A percentile compares a stretch with the other conserved stretches of the same genome.
Evolutionary conservation across 306 rosid species (phyloP).

Genomic region (Rosa chinensis): DNA sequence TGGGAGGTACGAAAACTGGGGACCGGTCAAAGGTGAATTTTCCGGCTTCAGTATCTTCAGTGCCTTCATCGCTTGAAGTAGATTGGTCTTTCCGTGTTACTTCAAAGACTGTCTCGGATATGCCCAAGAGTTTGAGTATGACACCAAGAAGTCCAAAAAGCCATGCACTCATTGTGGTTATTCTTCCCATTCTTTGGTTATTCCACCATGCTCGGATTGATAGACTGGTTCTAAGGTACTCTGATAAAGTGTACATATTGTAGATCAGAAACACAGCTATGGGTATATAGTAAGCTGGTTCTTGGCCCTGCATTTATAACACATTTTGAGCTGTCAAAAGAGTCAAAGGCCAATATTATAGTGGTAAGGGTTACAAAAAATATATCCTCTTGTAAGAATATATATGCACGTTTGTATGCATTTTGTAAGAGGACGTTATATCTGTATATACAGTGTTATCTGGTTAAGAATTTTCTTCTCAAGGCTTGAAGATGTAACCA

Average conservation of each 20-base stretch:
- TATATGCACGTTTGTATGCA: neutral
- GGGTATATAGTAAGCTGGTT: slow-evolving; percentile 31
- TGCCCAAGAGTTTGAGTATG: slow-evolving; percentile 43
- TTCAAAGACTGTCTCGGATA: slow-evolving; percentile 47
- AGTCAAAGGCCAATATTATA: neutral
- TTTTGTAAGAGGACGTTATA: neutral
- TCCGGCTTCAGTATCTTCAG: slow-evolving; percentile 21
- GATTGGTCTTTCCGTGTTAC: slow-evolving; percentile 56
- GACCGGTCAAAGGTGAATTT: slow-evolving; percentile 54
- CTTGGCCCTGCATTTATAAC: slow-evolving; percentile 34
- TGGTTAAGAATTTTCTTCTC: neutral
- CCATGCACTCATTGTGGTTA: slow-evolving; percentile 38
- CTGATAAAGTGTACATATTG: slow-evolving; percentile 29
- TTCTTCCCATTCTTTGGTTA: slow-evolving; percentile 53
- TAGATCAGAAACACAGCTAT: slow-evolving; percentile 25
- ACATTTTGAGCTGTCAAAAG: neutral
- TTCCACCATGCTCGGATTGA: slow-evolving; percentile 79
- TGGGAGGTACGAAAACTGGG: slow-evolving; percentile 51
- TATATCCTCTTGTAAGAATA: neutral
- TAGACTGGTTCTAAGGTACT: slow-evolving; percentile 34
- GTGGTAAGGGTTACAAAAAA: neutral
- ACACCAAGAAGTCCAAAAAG: slow-evolving; percentile 41
- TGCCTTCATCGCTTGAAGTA: neutral
- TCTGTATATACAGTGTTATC: neutral
- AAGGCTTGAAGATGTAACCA: neutral